Conservation (phyloP, 2,329 filamentous ascomycete genomes). For the Colletotrichum viniferum region DNA sequence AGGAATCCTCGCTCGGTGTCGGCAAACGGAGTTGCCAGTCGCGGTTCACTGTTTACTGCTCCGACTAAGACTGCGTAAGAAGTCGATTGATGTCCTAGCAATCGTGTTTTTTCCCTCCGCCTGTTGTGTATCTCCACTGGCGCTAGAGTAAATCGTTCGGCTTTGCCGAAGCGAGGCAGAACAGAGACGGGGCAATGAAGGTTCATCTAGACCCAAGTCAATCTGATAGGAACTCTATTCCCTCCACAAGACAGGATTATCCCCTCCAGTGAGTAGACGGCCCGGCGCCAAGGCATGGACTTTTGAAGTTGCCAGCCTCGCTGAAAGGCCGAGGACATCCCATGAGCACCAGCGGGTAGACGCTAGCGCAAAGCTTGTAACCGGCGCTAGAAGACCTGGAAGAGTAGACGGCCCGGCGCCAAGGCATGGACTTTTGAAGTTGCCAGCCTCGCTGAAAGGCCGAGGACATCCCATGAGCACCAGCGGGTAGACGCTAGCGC, state of each 20-base stretch:
- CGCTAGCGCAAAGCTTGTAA: not conserved
- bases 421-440: not conserved
- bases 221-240: not conserved
- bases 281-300: not conserved
- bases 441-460: not conserved
- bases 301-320: not conserved
- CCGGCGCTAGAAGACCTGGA: too few relatives aligned
- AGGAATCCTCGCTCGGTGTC: too few relatives aligned
- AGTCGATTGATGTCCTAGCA: too few relatives aligned
- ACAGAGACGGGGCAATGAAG: not conserved
- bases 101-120: not conserved
- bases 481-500: not conserved
- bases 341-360: not conserved
- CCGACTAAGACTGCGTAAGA: too few relatives aligned
- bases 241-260: not conserved
- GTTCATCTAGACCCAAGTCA: not conserved
- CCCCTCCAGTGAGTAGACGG: not conserved
- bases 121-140: not conserved
- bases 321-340: not conserved
- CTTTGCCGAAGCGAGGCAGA: not conserved
- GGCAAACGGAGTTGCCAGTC: too few relatives aligned
- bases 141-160: not conserved
- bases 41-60: too few relatives aligned
- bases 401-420: not conserved
- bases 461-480: not conserved